Base-by-base conservation (phyloP, 2,329 filamentous ascomycete genomes). In the Fusarium transvaalense region DNA sequence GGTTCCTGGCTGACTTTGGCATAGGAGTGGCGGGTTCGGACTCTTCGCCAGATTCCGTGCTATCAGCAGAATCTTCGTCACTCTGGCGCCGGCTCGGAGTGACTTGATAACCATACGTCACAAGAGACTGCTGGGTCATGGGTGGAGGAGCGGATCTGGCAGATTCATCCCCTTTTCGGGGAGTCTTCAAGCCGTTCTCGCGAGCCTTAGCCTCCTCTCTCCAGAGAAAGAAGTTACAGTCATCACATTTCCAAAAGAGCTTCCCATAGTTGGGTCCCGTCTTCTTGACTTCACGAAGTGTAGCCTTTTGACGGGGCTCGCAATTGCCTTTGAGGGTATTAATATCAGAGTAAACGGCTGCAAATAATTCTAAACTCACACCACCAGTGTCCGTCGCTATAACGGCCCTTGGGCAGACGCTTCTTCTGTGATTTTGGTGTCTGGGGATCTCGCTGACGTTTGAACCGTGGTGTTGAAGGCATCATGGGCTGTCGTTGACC, bases 161-260 rank as follows among this genome's bases (percentile, higher is more conserved):
- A 15, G 66, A 53, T n/a, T 66, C 61, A 29, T 47, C 48, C 5
- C 25, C 46, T 13, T 38, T 68, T 10, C 63, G 48, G 12, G 67
- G 45, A 10, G 53, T 31, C 6, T 42, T 58, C 34, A 72, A 58
- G 6, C 71, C 73, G 1, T 59, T 72, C 66, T 81, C 76, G 6
- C 76, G 75, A 21, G 64, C 53, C 34, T 70, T 63, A 12, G 82
- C 81, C 2, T 76, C 75, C 10, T 83, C 78, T n/a, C 77, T 76
- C 79, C 80, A 85, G 23, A 84, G 68, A 60, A 83, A 85, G 69
- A 85, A 83, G 9, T 71, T 55, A 72, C 83, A 85, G 46, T 76
- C 75, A 9, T 75, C 74, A 69, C 83, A 85, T 12, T 75, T 78
- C 74, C 79, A 84, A 71, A 83, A 85, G 50, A 74, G 76, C 50